Conservation (phyloP, 192 early-diverging fungal genomes). For the Diversispora epigaea region DNA sequence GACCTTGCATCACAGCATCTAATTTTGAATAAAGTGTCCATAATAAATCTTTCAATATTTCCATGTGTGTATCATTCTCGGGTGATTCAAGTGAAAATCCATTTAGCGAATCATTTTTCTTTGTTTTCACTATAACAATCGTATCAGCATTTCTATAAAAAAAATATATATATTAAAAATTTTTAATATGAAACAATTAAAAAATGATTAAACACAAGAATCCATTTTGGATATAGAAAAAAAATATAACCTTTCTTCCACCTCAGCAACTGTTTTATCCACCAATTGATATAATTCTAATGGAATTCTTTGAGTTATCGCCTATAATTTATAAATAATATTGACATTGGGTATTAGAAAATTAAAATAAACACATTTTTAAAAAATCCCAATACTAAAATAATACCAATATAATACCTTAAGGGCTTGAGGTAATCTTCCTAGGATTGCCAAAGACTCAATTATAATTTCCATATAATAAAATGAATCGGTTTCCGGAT, state of each 20-base stretch:
- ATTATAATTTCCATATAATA: constrained; percentile 77
- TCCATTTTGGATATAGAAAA: not conserved
- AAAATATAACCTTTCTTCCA: constrained; percentile 61
- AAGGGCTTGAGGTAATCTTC: constrained; percentile 52
- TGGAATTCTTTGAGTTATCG: constrained; percentile 67
- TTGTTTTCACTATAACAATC: constrained; percentile 40
- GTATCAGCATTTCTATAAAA: constrained; percentile 34
- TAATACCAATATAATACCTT: constrained; percentile 34
- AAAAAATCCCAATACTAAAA: not conserved
- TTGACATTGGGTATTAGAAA: not conserved
- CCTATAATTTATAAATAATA: constrained; percentile 44
- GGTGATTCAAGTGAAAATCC: constrained; percentile 54
- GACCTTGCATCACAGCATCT: constrained; percentile 72
- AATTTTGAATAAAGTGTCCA: constrained; percentile 77
- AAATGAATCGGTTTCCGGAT: constrained; percentile 76
- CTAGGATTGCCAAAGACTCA: constrained; percentile 63
- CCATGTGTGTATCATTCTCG: constrained; percentile 59
- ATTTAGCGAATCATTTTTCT: constrained; percentile 43
- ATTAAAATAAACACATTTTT: not conserved
- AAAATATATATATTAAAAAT: not conserved
- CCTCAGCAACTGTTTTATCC: constrained; percentile 70
- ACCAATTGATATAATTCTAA: constrained; percentile 70
- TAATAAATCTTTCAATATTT: constrained; percentile 72
- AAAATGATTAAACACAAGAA: not conserved
- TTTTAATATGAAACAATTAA: not conserved